These are phyloP conservation scores for Naganishia cerealis DNA, from an alignment of 1,284 basidiomycete species.

Conservation along the genomic window DNA sequence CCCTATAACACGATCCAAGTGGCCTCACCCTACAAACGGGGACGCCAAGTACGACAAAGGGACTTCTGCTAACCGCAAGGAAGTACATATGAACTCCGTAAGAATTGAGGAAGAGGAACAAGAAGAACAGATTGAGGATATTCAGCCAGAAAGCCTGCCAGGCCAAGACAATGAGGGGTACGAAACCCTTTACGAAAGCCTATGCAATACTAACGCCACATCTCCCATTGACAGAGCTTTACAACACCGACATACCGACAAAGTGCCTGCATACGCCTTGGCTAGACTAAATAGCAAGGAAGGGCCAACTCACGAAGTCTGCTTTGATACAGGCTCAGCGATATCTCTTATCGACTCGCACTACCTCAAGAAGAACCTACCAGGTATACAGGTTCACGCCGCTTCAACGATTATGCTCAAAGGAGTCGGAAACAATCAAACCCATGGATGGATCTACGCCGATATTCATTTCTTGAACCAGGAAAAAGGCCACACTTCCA, in stretches of 20 bases:
- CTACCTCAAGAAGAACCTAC: constrained; percentile 16
- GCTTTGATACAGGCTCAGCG: too few relatives aligned
- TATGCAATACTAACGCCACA: constrained; percentile 8
- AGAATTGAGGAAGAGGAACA: neutral
- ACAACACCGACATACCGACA: constrained; percentile 6
- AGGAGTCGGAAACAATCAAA: constrained; percentile 14
- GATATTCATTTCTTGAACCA: constrained; percentile 24
- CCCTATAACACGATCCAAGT: neutral
- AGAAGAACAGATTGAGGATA: neutral
- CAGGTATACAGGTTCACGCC: constrained; percentile 2
- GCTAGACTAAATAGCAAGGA: constrained; percentile 3
- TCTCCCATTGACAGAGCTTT: too few relatives aligned
- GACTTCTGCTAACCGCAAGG: too few relatives aligned
- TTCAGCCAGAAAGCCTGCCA: too few relatives aligned
- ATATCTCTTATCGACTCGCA: constrained; percentile 26
- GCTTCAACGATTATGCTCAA: constrained; percentile 10
- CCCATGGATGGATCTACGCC: constrained; percentile 14
- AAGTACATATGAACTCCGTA: neutral
- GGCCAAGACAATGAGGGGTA: constrained; percentile 8
- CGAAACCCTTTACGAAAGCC: neutral
- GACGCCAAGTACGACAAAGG: neutral
- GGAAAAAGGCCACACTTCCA: neutral
- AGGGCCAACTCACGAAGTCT: neutral
- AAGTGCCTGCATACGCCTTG: neutral
- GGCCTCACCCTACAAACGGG: neutral